These are phyloP conservation scores for Rhynchospora breviuscula DNA, from an alignment of 176 grass and related monocot genomes.

Conservation along the genomic window DNA sequence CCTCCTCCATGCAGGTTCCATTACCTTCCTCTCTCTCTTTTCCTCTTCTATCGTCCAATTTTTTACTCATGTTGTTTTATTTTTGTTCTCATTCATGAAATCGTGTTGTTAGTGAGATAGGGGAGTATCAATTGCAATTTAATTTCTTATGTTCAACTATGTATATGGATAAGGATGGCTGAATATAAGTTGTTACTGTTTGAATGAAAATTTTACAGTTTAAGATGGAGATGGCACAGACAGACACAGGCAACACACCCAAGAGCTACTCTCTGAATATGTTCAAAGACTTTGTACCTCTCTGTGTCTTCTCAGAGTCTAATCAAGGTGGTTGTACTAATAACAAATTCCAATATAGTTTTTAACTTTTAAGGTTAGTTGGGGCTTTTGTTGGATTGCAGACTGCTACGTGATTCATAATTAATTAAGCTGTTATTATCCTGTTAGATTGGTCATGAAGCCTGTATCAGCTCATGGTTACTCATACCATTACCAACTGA, in stretches of 20 bases:
- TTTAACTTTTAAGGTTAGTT: background rate
- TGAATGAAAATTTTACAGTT: constrained; percentile 51
- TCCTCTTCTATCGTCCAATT: background rate
- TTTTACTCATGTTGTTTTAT: background rate
- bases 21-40: background rate
- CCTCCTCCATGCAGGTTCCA: constrained; percentile 48
- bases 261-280: constrained; percentile 95
- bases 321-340: constrained; percentile 45
- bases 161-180: background rate
- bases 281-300: constrained; percentile 95
- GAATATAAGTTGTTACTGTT: no score
- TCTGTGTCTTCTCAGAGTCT: constrained; percentile 80
- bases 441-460: background rate
- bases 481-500: background rate
- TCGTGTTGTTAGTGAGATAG: background rate
- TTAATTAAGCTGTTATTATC: background rate
- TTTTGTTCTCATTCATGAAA: no score
- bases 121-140: background rate
- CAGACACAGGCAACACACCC: constrained; percentile 59
- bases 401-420: background rate
- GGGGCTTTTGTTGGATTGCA: background rate
- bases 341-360: background rate
- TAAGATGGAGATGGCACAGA: constrained; percentile 93
- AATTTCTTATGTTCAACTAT: background rate
- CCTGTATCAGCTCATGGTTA: no score